Conservation (phyloP, 208 protist genomes). For the Naegleria fowleri region DNA sequence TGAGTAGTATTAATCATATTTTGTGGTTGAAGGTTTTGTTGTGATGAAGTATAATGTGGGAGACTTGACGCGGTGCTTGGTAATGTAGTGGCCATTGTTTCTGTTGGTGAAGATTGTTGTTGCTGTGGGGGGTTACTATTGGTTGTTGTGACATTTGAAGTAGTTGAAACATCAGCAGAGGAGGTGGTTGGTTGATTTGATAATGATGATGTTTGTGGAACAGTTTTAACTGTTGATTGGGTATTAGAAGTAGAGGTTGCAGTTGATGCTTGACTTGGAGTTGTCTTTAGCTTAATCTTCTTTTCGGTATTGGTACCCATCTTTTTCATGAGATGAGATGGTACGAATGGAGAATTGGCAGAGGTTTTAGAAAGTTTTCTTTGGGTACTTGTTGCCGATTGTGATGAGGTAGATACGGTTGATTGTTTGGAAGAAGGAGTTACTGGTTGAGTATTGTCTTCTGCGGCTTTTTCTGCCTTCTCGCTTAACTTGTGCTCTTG, state of each 20-base stretch:
- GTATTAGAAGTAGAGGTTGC: not conserved
- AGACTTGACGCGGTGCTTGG: not conserved
- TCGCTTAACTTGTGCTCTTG: not conserved
- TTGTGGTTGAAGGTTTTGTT: not conserved
- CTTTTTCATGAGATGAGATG: not conserved
- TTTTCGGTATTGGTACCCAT: conserved; percentile 8
- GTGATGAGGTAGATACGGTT: not conserved
- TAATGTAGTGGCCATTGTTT: not conserved
- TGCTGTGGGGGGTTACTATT: not conserved
- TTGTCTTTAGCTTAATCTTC: not conserved
- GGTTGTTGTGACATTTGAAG: not conserved
- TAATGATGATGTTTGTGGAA: not conserved
- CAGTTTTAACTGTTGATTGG: not conserved
- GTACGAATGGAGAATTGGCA: conserved; percentile 3
- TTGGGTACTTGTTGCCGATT: not conserved
- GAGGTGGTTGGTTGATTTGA: not conserved
- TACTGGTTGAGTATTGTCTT: not conserved
- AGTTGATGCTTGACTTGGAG: not conserved
- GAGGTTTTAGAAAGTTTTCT: conserved; percentile 2
- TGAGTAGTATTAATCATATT: not conserved
- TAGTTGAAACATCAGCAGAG: not conserved
- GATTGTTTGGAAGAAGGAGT: not conserved
- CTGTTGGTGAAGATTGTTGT: not conserved
- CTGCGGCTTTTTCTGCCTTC: not conserved
- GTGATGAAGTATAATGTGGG: not conserved